Percentiles rank a stretch among this genome's conserved stretches.
Conservation (phyloP, 2,329 filamentous ascomycete species). For the Botryotinia narcissicola region DNA sequence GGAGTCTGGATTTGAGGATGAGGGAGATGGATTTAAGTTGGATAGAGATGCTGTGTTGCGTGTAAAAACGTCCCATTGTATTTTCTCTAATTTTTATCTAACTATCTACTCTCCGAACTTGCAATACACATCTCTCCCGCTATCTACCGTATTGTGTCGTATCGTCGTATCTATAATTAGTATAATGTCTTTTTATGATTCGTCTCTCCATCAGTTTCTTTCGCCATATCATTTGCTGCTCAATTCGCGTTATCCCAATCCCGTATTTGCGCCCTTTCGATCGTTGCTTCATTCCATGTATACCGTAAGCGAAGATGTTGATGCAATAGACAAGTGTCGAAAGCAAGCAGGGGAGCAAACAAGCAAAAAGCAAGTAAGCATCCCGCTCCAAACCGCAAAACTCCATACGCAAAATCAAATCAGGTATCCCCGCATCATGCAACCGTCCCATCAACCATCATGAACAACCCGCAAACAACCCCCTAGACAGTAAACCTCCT, state of each 20-base stretch:
- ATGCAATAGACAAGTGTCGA: background rate
- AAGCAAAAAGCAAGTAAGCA: background rate
- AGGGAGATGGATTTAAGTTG: too few species aligned
- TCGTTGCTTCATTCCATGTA: background rate
- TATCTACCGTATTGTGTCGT: background rate
- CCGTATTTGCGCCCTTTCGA: background rate
- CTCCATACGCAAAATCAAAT: background rate
- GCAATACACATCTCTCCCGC: conserved; percentile 10
- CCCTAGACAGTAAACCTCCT: conserved; percentile 6
- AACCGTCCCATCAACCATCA: background rate
- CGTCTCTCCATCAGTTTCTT: background rate
- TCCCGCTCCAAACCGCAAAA: background rate
- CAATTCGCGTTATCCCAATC: background rate
- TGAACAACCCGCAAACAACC: too few species aligned
- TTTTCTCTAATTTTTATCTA: background rate
- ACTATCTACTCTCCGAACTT: conserved; percentile 6
- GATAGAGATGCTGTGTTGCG: too few species aligned
- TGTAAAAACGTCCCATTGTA: background rate
- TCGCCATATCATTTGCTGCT: background rate
- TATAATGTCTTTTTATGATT: background rate
- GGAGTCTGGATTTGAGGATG: too few species aligned
- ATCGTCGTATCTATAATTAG: background rate
- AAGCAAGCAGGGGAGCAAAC: background rate
- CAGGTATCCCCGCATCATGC: background rate
- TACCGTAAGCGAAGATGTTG: background rate